Evolutionary conservation across 2,329 filamentous ascomycete species (phyloP).

Genomic region (Cercospora sp.): DNA sequence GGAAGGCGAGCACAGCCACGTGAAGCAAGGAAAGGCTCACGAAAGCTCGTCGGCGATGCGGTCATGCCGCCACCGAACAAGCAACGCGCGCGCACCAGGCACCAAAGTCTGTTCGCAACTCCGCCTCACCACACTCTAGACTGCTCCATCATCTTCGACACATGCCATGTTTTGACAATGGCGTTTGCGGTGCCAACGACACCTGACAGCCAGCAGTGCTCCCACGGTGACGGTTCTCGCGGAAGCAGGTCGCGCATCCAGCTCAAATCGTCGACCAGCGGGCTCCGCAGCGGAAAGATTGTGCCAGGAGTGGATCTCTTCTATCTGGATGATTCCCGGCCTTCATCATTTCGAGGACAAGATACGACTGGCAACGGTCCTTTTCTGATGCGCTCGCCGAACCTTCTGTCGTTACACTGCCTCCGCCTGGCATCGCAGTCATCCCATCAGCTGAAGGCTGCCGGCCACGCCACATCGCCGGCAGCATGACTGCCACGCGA

Average conservation of each 20-base stretch:
- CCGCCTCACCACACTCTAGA: neutral
- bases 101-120: neutral
- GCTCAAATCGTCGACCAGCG: neutral
- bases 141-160: neutral
- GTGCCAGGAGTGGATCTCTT: neutral
- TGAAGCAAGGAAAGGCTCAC: conserved; percentile 13
- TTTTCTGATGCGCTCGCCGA: neutral
- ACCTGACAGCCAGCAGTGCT: neutral
- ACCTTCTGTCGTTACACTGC: neutral
- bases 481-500: neutral
- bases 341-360: neutral
- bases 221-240: neutral
- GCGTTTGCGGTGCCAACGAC: neutral
- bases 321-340: conserved; percentile 9
- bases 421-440: neutral
- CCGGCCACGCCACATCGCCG: neutral
- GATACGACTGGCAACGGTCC: neutral
- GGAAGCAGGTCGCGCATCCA: neutral
- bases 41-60: conserved; percentile 1
- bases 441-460: neutral
- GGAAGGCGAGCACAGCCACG: conserved; percentile 9
- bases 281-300: neutral
- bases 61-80: neutral
- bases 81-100: neutral
- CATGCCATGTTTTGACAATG: neutral